These are phyloP conservation scores for Alternaria viburni DNA, from an alignment of 2,329 filamentous ascomycete species.

Conservation along the genomic window DNA sequence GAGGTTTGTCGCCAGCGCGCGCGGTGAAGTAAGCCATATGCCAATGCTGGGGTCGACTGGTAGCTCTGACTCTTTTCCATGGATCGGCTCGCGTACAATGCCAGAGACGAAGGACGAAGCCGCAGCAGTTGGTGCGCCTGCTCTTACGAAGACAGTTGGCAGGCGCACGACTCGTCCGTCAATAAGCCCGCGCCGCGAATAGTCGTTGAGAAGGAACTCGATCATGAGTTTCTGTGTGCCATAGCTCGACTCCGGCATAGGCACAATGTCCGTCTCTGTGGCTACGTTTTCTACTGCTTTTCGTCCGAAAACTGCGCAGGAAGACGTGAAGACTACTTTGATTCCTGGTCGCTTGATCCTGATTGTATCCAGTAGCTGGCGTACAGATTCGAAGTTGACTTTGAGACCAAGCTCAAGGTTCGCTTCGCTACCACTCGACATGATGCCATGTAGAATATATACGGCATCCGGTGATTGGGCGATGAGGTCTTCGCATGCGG, in stretches of 20 bases:
- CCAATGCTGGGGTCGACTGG: constrained; percentile 60
- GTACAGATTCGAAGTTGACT: constrained; percentile 68
- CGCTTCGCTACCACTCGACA: constrained; percentile 68
- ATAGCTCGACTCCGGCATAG: constrained; percentile 68
- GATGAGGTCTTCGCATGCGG: constrained; percentile 33
- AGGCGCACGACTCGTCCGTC: constrained; percentile 65
- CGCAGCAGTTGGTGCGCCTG: constrained; percentile 65
- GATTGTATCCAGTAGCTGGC: constrained; percentile 61
- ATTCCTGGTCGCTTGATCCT: constrained; percentile 58
- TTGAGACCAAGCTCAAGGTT: constrained; percentile 65
- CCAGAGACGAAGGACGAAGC: constrained; percentile 69
- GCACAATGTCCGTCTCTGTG: constrained; percentile 54
- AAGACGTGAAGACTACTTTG: constrained; percentile 66
- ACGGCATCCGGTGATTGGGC: constrained; percentile 40
- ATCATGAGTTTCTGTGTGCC: constrained; percentile 69
- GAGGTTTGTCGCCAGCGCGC: constrained; percentile 61
- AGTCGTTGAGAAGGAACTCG: constrained; percentile 68
- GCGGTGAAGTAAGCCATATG: constrained; percentile 64
- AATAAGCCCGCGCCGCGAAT: constrained; percentile 64
- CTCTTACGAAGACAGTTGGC: constrained; percentile 67
- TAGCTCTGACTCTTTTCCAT: constrained; percentile 59
- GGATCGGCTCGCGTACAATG: constrained; percentile 69
- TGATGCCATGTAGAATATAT: constrained; percentile 71
- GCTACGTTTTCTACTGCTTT: constrained; percentile 56
- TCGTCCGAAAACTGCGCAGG: constrained; percentile 68